Percentiles rank a stretch among this genome's conserved stretches.
phyloP scores from a whole-genome alignment of 2,329 filamentous ascomycete species.

The Hymenoscyphus fraxineus region DNA sequence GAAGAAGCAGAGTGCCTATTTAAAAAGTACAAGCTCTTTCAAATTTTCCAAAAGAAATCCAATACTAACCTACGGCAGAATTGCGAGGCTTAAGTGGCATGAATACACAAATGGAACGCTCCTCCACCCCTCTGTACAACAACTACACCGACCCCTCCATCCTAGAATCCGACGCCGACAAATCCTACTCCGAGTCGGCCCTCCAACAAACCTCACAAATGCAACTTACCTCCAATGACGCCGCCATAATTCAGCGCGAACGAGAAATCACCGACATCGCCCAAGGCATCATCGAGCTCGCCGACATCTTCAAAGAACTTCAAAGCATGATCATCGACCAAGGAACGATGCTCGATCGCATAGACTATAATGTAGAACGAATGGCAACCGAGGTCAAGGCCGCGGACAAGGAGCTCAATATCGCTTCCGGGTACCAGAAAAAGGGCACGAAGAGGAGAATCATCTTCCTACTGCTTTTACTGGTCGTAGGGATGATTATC shows the following conservation, averaged over 20 bases:
- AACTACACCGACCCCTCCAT: conserved; percentile 80
- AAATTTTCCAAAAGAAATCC: not conserved
- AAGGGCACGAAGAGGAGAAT: conserved; percentile 87
- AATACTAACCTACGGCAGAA: conserved; percentile 47
- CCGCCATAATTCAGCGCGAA: conserved; percentile 84
- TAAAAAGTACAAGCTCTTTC: conserved; percentile 66
- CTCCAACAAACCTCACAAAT: conserved; percentile 70
- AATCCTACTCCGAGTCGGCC: conserved; percentile 84
- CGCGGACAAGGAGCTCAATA: conserved; percentile 86
- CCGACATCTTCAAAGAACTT: conserved; percentile 93
- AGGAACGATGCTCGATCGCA: conserved; percentile 86
- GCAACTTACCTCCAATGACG: conserved; percentile 71
- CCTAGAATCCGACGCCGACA: conserved; percentile 89
- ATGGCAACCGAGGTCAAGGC: conserved; percentile 93
- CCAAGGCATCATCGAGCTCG: conserved; percentile 94
- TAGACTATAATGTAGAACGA: conserved; percentile 96
- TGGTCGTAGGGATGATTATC: conserved; percentile 85
- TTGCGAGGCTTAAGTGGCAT: conserved; percentile 68
- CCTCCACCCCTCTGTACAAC: conserved; percentile 47
- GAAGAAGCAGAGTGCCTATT: conserved; percentile 94
- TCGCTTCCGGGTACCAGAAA: conserved; percentile 85
- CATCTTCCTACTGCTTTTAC: conserved; percentile 78
- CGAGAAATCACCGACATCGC: conserved; percentile 97
- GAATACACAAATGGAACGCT: conserved; percentile 51
- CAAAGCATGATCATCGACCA: conserved; percentile 95